Base-by-base conservation (phyloP, 2,329 filamentous ascomycete genomes). In the Penicillium digitatum region DNA sequence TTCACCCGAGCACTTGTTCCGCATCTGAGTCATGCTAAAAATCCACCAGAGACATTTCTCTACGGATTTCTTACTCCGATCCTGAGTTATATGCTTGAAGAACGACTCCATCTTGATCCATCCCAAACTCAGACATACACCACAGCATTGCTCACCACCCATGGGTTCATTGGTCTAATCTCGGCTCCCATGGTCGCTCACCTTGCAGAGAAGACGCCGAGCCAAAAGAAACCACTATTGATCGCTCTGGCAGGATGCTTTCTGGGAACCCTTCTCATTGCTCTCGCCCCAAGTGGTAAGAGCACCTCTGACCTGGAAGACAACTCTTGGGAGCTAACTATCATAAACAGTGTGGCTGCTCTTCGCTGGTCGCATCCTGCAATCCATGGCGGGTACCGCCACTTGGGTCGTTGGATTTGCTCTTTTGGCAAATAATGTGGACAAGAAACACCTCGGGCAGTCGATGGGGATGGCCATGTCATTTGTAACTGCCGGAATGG, bases 401-500 rank as follows among this genome's bases (percentile, higher is more conserved):
- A 58, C 65, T n/a, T 73, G 70, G 70, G 68, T 70, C 7, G 61
- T 72, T 27, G 69, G 69, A 9, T 57, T 71, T 24, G 65, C 69
- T 5, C 63, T 65, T 1, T 44, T 70, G 11, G 61, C 63, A 20
- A 68, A 71, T 31, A 69, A 62, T 31, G 62, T 70, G 26, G 62
- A 58, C 1, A 52, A 53, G 12, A 60, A 66, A 8, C 53, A 68
- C 24, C 61, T 67, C 11, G 70, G 70, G 4, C 66, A 64, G 37
- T 59, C 62, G 0, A 54, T 68, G 29, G 68, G 67, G 2, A 39
- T 65, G 4, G 53, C 63, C 27, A 65, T 64, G 51, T 59, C 63
- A 2, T 59, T 70, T 49, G 64, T 66, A 7, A 62, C 57, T 14
- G 60, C 63, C 3, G 70, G 69, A 2, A 62, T 64, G 20, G 54